Base-by-base conservation (phyloP, 768 basidiomycete genomes). In the Kwoniella europaea region DNA sequence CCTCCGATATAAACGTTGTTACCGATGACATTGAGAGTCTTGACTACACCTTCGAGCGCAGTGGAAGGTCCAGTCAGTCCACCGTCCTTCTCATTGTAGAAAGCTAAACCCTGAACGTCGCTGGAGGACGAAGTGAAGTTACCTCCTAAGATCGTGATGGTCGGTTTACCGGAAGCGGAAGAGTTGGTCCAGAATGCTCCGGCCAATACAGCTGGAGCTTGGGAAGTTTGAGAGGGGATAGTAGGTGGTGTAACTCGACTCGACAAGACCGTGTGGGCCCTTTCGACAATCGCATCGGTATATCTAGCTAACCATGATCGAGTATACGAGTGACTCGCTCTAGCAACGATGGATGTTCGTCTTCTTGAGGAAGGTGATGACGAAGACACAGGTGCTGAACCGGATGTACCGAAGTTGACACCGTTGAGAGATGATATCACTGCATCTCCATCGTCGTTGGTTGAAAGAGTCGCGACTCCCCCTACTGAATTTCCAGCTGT, bases 141-240 rank as follows among this genome's bases (percentile, higher is more conserved):
- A 44, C 96, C 96, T 42, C 94, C 96, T 59, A 98, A 86, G 71
- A 98, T 88, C 54, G 89, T 88, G 20, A 93, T 83, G 67, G 92
- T 88, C 0, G 77, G 75, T 56, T 78, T 81, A 4, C 88, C 86
- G 10, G 85, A 85, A 2, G 89, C 89, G 1, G 90, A 88, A 46
- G 86, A 86, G 79, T 98, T 97, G 62, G 67, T 76, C 92, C 93
- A 98, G 86, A 94, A 98, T 2, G 88, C 88, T 42, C 93, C 96
- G 0, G 92, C 88, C 65, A 97, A 86, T 70, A 98, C 89, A 18
- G 92, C 90, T 0, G 94, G 93, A 0, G 93, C 91, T 1, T 88
- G 85, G 1, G 89, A 86, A 10, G 88, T 83, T 35, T 88, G 86
- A 1, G 85, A 55, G 16, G 87, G 65, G 16, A 92, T 90, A n/a